Evolutionary conservation across 176 grass and related monocot genomes (phyloP).

Genomic region (Lolium multiflorum): DNA sequence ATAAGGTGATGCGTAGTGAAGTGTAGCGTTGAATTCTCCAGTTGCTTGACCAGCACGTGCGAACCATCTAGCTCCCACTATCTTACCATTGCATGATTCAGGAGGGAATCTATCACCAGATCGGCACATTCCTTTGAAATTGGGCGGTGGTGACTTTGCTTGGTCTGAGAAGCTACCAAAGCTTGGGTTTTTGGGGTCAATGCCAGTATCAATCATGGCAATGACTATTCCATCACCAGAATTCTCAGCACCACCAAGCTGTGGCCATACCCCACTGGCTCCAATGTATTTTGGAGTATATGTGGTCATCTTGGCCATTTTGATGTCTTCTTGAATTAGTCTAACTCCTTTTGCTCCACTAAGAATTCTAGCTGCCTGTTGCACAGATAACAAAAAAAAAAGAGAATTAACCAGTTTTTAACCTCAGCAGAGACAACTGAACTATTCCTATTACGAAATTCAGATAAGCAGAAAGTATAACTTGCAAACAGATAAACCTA

Average conservation of each 20-base stretch:
- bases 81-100: slow-evolving; percentile 79
- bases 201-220: slow-evolving; percentile 94
- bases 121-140: slow-evolving; percentile 82
- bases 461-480: slow-evolving; percentile 12
- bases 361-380: slow-evolving; percentile 60
- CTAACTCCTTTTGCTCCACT: slow-evolving; percentile 71
- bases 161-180: slow-evolving; percentile 55
- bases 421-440: slow-evolving; percentile 7
- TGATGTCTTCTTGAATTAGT: slow-evolving; percentile 80
- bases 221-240: slow-evolving; percentile 80
- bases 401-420: neutral
- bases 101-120: slow-evolving; percentile 71
- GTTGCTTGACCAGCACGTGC: slow-evolving; percentile 65
- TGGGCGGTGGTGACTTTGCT: slow-evolving; percentile 38
- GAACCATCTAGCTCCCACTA: slow-evolving; percentile 84
- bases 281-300: slow-evolving; percentile 81
- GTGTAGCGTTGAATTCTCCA: slow-evolving; percentile 86
- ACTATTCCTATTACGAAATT: neutral
- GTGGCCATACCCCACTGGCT: slow-evolving; percentile 73
- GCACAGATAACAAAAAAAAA: slow-evolving; percentile 29
- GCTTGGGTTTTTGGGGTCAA: slow-evolving; percentile 85
- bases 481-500: slow-evolving; percentile 16
- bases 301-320: slow-evolving; percentile 76
- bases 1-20: slow-evolving; percentile 90
- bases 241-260: slow-evolving; percentile 64